phyloP scores from a whole-genome alignment of 2,329 filamentous ascomycete species.

The Elsinoe necatrix region DNA sequence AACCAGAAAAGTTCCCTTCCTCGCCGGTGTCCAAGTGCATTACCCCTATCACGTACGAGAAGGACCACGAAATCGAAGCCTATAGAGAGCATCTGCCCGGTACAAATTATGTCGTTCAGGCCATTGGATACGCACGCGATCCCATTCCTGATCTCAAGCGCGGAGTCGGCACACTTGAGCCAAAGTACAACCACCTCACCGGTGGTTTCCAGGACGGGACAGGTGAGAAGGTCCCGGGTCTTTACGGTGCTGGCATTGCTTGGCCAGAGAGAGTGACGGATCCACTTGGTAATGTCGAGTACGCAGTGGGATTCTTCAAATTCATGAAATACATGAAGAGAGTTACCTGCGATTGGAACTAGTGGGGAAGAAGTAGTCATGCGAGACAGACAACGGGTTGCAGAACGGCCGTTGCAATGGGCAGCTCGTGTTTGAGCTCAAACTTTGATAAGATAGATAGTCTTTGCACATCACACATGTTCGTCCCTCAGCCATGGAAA shows the following conservation, averaged over 20 bases:
- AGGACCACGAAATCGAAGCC: constrained; percentile 41
- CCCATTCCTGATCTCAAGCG: constrained; percentile 42
- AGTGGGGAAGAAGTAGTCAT: neutral
- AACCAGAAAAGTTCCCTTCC: constrained; percentile 39
- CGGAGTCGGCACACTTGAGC: constrained; percentile 24
- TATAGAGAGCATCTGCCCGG: constrained; percentile 41
- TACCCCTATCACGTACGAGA: constrained; percentile 33
- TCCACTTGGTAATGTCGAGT: constrained; percentile 53
- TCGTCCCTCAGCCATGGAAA: too few species aligned
- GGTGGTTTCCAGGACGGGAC: constrained; percentile 27
- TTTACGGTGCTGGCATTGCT: constrained; percentile 56
- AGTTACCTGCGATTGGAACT: constrained; percentile 46
- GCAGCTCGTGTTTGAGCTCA: neutral
- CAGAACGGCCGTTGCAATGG: neutral
- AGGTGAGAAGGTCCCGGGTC: constrained; percentile 37
- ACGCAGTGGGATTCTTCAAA: constrained; percentile 56
- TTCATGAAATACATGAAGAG: constrained; percentile 56
- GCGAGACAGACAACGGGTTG: neutral
- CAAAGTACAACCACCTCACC: constrained; percentile 40
- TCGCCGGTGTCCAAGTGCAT: constrained; percentile 41
- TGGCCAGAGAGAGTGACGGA: constrained; percentile 55
- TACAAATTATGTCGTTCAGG: constrained; percentile 49
- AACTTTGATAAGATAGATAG: neutral
- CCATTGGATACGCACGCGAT: constrained; percentile 49
- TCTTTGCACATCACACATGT: neutral